Evolutionary conservation across 148 eudicot species (phyloP).

Genomic region (Mesembryanthemum crystallinum): DNA sequence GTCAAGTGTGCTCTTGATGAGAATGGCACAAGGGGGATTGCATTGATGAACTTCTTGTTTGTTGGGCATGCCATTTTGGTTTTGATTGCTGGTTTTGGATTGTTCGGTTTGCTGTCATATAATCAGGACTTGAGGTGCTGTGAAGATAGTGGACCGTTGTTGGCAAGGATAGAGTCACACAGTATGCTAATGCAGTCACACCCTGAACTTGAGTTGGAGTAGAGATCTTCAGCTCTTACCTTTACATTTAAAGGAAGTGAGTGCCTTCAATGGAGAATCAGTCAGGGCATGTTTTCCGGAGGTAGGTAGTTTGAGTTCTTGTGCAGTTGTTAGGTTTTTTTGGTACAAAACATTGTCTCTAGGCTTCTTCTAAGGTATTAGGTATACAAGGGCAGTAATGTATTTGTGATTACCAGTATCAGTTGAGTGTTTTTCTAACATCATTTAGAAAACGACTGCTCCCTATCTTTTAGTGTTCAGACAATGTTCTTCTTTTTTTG

Average conservation of each 20-base stretch:
- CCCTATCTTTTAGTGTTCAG: not conserved
- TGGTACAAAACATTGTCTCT: slow-evolving; percentile 1
- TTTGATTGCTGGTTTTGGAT: slow-evolving; percentile 39
- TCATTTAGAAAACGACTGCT: not conserved
- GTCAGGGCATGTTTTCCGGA: slow-evolving; percentile 5
- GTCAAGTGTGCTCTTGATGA: slow-evolving; percentile 76
- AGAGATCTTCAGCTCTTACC: not conserved
- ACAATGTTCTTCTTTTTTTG: not conserved
- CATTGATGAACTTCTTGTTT: slow-evolving; percentile 70
- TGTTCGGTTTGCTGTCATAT: slow-evolving; percentile 49
- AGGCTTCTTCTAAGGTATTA: slow-evolving; percentile 4
- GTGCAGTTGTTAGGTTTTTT: slow-evolving; percentile 14
- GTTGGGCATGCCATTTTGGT: slow-evolving; percentile 59
- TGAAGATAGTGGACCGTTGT: slow-evolving; percentile 50
- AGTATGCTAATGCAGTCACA: slow-evolving; percentile 38
- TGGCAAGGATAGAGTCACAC: slow-evolving; percentile 57
- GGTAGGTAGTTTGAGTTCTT: slow-evolving; percentile 21
- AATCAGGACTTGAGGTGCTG: slow-evolving; percentile 41
- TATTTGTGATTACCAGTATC: slow-evolving; percentile 12
- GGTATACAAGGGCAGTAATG: slow-evolving; percentile 9
- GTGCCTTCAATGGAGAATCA: slow-evolving; percentile 12
- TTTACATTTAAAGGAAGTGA: not conserved
- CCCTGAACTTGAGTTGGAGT: slow-evolving; percentile 59
- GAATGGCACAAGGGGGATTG: slow-evolving; percentile 60
- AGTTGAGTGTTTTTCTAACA: not conserved